Conservation (phyloP, 2,329 filamentous ascomycete genomes). For the Daldinia sp. region DNA sequence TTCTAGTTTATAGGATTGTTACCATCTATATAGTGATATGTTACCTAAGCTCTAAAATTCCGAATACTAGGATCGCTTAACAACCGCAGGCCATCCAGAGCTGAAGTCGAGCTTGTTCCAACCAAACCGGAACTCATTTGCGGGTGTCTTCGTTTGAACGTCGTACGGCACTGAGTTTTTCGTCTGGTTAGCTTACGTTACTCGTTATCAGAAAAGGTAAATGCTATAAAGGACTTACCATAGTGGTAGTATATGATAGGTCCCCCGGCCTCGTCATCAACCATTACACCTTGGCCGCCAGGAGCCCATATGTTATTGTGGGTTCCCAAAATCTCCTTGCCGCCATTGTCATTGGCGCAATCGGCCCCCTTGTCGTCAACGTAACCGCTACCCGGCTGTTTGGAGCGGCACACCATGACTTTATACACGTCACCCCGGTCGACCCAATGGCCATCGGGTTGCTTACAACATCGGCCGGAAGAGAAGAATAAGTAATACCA, state of each 20-base stretch:
- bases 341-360: slow-evolving; percentile 34
- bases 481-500: slow-evolving; percentile 41
- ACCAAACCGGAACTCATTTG: slow-evolving; percentile 32
- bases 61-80: background rate
- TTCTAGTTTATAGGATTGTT: background rate
- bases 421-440: slow-evolving; percentile 36
- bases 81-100: slow-evolving; percentile 36
- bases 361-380: slow-evolving; percentile 32
- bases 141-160: slow-evolving; percentile 22
- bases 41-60: background rate
- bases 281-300: slow-evolving; percentile 35
- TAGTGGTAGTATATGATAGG: slow-evolving; percentile 41
- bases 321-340: slow-evolving; percentile 31
- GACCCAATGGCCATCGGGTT: slow-evolving; percentile 28
- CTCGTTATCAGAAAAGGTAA: background rate
- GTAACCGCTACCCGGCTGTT: slow-evolving; percentile 25
- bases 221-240: slow-evolving; percentile 17
- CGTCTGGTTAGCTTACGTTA: background rate
- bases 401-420: slow-evolving; percentile 39
- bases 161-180: slow-evolving; percentile 29
- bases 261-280: slow-evolving; percentile 33
- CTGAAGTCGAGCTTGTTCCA: slow-evolving; percentile 41
- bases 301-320: slow-evolving; percentile 38
- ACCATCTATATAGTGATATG: background rate
- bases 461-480: slow-evolving; percentile 35